A percentile compares a stretch with the other conserved stretches of the same genome.
These are phyloP conservation scores for Barnettozyma wickerhamii DNA, from an alignment of 805 yeast genomes.

Conservation along the genomic window DNA sequence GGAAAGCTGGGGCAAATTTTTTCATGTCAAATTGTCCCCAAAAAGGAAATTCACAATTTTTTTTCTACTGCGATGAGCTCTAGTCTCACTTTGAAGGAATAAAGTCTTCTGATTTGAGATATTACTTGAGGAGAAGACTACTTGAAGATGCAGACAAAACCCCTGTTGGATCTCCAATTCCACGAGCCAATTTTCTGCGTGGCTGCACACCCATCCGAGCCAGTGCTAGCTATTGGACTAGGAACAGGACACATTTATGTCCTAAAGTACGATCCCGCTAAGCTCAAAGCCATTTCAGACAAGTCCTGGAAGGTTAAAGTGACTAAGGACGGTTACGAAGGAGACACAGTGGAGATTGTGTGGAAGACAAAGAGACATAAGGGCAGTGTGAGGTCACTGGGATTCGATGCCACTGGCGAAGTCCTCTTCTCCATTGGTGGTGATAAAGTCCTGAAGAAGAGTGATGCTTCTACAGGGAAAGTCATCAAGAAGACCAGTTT, in stretches of 20 bases:
- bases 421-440: conserved; percentile 68
- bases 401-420: conserved; percentile 51
- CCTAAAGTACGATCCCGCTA: conserved; percentile 49
- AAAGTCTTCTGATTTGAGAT: neutral
- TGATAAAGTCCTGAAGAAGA: conserved; percentile 75
- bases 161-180: conserved; percentile 34
- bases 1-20: neutral
- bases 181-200: conserved; percentile 69
- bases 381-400: conserved; percentile 74
- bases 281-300: conserved; percentile 14
- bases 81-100: too few species aligned
- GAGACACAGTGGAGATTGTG: conserved; percentile 20
- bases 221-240: conserved; percentile 64
- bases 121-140: neutral
- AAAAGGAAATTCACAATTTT: too few species aligned
- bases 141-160: conserved; percentile 13
- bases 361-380: conserved; percentile 94
- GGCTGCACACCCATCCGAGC: conserved; percentile 73
- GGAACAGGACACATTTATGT: conserved; percentile 76
- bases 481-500: conserved; percentile 52
- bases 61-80: conserved; percentile 5
- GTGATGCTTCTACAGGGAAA: conserved; percentile 66
- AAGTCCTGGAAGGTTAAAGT: conserved; percentile 25
- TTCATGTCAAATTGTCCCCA: neutral
- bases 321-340: conserved; percentile 17